Evolutionary conservation across 768 basidiomycete genomes (phyloP).

Genomic region (Coprinellus micaceus): DNA sequence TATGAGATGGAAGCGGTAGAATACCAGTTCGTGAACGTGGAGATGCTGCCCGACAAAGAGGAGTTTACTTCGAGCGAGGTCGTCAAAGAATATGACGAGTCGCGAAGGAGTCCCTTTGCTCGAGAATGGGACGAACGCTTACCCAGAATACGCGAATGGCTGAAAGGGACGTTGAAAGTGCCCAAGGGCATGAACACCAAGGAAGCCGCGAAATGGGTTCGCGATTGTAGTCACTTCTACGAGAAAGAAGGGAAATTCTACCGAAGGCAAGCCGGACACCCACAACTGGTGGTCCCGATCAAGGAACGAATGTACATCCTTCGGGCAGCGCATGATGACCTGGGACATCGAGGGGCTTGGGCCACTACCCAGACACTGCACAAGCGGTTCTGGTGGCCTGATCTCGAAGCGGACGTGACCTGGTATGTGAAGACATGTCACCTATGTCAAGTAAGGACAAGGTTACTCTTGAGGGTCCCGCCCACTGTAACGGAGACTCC

Average conservation of each 20-base stretch:
- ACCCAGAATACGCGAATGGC: neutral
- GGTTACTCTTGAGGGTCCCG: slow-evolving; percentile 13
- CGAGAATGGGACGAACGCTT: neutral
- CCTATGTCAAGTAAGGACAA: slow-evolving; percentile 20
- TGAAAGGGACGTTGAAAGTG: neutral
- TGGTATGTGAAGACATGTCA: slow-evolving; percentile 26
- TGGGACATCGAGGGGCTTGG: slow-evolving; percentile 24
- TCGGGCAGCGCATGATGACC: slow-evolving; percentile 16
- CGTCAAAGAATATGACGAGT: neutral
- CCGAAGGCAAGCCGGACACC: slow-evolving; percentile 4
- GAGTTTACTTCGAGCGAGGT: slow-evolving; percentile 4
- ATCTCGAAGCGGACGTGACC: slow-evolving; percentile 19
- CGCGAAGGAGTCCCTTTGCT: neutral
- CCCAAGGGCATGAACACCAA: neutral
- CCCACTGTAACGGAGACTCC: slow-evolving; percentile 18
- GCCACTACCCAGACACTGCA: slow-evolving; percentile 15
- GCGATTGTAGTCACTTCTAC: slow-evolving; percentile 15
- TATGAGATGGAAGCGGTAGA: neutral
- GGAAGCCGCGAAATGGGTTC: slow-evolving; percentile 2
- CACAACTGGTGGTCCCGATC: slow-evolving; percentile 18
- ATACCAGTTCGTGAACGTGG: too few species aligned
- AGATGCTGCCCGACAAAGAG: neutral
- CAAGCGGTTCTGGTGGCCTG: slow-evolving; percentile 28
- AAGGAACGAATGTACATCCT: slow-evolving; percentile 19
- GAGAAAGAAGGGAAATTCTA: slow-evolving; percentile 17